These are phyloP conservation scores for Phytopythium helicoides DNA, from an alignment of 352 stramenopile species.

Conservation along the genomic window DNA sequence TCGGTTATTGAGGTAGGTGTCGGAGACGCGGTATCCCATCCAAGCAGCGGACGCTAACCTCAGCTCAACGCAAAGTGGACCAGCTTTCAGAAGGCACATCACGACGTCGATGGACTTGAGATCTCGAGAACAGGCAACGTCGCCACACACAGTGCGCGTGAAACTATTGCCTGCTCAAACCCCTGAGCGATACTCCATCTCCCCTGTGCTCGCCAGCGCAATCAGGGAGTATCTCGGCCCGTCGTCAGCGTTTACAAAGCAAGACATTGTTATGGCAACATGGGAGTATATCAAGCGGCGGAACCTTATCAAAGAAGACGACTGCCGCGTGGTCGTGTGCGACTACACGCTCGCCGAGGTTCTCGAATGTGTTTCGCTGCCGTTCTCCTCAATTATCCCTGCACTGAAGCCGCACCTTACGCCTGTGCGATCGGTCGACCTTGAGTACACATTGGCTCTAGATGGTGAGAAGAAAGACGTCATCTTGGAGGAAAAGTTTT, in stretches of 20 bases:
- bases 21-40: neutral
- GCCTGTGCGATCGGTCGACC: conserved; percentile 40
- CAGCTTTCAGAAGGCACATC: conserved; percentile 68
- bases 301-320: conserved; percentile 81
- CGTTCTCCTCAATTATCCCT: conserved; percentile 67
- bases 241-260: conserved; percentile 58
- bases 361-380: conserved; percentile 65
- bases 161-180: conserved; percentile 58
- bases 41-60: neutral
- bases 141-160: conserved; percentile 60
- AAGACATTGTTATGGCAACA: conserved; percentile 67
- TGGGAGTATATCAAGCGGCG: conserved; percentile 79
- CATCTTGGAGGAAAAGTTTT: conserved; percentile 48
- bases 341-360: conserved; percentile 48
- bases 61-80: conserved; percentile 55
- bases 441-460: conserved; percentile 65
- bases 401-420: conserved; percentile 67
- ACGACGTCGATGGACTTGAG: conserved; percentile 60
- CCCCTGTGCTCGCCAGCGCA: conserved; percentile 29
- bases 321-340: conserved; percentile 69
- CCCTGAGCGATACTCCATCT: conserved; percentile 61
- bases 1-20: conserved; percentile 55
- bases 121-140: conserved; percentile 46
- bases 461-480: conserved; percentile 22
- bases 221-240: conserved; percentile 41